Evolutionary conservation across 805 yeast species (phyloP).

Genomic region (Spencermartinsiella europaea): DNA sequence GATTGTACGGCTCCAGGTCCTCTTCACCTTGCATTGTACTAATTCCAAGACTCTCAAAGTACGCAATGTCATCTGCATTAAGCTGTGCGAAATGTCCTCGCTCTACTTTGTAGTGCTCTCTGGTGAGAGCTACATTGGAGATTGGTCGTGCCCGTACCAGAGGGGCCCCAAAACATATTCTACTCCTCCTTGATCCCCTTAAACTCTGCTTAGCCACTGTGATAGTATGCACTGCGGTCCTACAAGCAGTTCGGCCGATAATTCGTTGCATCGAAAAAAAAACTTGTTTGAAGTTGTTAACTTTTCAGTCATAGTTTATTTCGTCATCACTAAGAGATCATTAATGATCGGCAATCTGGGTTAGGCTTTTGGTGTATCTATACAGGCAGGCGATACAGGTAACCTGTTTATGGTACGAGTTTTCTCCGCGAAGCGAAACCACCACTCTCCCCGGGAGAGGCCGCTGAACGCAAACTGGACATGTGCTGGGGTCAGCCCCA

Average conservation of each 20-base stretch:
- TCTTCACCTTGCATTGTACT: constrained; percentile 15
- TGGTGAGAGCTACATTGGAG: constrained; percentile 48
- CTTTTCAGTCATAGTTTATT: background rate
- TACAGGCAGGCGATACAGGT: no score
- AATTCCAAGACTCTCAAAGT: constrained; percentile 52
- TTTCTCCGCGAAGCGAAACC: no score
- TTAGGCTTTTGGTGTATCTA: no score
- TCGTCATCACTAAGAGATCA: no score
- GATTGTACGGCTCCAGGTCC: constrained; percentile 51
- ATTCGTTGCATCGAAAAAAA: background rate
- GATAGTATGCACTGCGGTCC: no score
- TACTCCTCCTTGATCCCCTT: background rate
- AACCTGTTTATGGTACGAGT: no score
- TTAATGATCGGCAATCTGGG: no score
- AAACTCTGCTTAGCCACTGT: background rate
- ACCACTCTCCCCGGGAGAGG: no score
- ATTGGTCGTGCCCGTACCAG: background rate
- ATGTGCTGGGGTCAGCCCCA: no score
- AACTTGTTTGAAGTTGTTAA: background rate
- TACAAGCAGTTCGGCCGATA: background rate
- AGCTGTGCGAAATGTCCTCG: constrained; percentile 49
- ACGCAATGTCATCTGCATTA: constrained; percentile 50
- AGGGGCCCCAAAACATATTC: no score
- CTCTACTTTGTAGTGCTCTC: constrained; percentile 58
- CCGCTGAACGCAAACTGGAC: no score